Percentiles rank a stretch among this genome's conserved stretches.
phyloP scores from a whole-genome alignment of 225 moss, liverwort and hornwort species.

The Polytrichum commune region DNA sequence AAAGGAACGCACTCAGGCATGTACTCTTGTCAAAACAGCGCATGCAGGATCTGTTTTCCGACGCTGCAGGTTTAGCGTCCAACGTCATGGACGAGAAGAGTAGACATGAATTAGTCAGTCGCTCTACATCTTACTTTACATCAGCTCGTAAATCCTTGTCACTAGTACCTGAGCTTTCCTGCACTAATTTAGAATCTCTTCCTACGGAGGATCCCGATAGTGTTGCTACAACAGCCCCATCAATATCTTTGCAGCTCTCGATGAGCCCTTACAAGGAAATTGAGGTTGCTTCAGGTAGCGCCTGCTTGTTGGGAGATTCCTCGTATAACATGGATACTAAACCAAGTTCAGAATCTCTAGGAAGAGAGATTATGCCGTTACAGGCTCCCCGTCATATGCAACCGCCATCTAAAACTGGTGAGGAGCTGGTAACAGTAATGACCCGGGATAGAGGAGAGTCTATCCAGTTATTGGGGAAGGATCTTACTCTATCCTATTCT shows the following conservation, averaged over 20 bases:
- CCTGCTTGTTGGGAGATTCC: conserved; percentile 6
- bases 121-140: conserved; percentile 9
- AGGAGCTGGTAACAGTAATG: no score
- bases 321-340: conserved; percentile 19
- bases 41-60: not conserved
- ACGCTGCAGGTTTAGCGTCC: no score
- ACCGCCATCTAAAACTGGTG: not conserved
- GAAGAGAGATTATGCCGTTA: conserved; percentile 6
- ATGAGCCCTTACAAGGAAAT: conserved; percentile 42
- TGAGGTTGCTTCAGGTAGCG: conserved; percentile 18
- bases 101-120: conserved; percentile 5
- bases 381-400: not conserved
- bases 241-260: conserved; percentile 39
- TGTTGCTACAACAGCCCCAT: conserved; percentile 12
- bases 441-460: not conserved
- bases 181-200: not conserved
- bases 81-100: conserved; percentile 5
- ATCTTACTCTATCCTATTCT: conserved; percentile 21
- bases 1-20: no score
- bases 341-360: conserved; percentile 14
- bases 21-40: conserved; percentile 7
- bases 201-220: conserved; percentile 1
- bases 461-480: conserved; percentile 5
- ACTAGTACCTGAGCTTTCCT: conserved; percentile 5
- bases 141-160: no score